Percentiles rank a stretch among this genome's conserved stretches.
These are phyloP conservation scores for Mercurialis annua DNA, from an alignment of 345 rosid genomes.

Conservation along the genomic window DNA sequence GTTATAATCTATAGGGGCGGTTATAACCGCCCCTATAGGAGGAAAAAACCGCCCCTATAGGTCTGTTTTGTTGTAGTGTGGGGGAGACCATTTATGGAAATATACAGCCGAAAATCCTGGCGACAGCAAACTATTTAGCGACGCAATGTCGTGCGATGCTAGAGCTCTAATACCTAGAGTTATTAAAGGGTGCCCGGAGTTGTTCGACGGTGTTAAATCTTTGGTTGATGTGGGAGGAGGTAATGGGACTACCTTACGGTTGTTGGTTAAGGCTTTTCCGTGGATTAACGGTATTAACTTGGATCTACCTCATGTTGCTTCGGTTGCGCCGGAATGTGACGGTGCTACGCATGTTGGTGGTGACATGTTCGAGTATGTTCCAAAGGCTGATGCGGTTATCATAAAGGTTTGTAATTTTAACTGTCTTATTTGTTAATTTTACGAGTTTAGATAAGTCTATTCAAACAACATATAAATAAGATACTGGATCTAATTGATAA, in stretches of 20 bases:
- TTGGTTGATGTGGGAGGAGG: constrained; percentile 84
- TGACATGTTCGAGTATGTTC: constrained; percentile 9
- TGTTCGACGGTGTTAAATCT: constrained; percentile 47
- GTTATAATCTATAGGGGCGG: no score
- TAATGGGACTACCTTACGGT: constrained; percentile 46
- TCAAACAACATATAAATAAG: no score
- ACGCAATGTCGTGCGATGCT: constrained; percentile 62
- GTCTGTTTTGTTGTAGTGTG: no score
- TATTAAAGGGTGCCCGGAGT: constrained; percentile 37
- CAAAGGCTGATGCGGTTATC: no score
- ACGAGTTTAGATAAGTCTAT: no score
- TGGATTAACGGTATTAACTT: constrained; percentile 59
- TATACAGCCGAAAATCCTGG: constrained; percentile 37
- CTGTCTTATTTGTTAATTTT: no score
- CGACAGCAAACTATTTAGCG: constrained; percentile 39
- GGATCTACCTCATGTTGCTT: constrained; percentile 69
- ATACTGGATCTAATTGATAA: no score
- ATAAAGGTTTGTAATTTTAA: no score
- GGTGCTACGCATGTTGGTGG: constrained; percentile 12
- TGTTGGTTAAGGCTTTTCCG: constrained; percentile 56
- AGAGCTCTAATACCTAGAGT: constrained; percentile 39
- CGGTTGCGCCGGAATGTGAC: constrained; percentile 23
- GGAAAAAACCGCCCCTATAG: no score
- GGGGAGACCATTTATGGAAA: constrained; percentile 46
- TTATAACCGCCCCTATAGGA: no score